Percentiles rank a stretch among this genome's conserved stretches.
Evolutionary conservation across 805 yeast genomes (phyloP).

Genomic region (Kodamaea leandrae): DNA sequence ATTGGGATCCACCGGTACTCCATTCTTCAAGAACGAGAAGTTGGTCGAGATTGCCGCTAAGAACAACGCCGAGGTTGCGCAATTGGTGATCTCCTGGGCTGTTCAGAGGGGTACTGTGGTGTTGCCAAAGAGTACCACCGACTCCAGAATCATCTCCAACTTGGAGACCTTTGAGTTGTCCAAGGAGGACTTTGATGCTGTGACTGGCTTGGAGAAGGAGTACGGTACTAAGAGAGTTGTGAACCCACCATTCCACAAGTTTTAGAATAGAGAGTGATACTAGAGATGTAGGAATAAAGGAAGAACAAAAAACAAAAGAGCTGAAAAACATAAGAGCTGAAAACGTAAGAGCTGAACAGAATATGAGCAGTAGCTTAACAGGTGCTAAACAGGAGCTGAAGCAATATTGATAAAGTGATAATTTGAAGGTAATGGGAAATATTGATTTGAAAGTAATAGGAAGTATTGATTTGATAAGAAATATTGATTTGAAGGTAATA

Average conservation of each 20-base stretch:
- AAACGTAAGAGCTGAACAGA: too few relatives aligned
- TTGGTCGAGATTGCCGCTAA: slow-evolving; percentile 45
- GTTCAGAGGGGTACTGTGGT: slow-evolving; percentile 54
- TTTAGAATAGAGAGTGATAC: slow-evolving; percentile 10
- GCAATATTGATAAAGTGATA: too few relatives aligned
- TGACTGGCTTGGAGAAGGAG: slow-evolving; percentile 30
- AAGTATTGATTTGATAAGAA: too few relatives aligned
- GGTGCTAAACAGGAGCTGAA: too few relatives aligned
- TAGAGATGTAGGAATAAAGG: not conserved
- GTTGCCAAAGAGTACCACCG: slow-evolving; percentile 37
- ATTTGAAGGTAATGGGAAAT: too few relatives aligned
- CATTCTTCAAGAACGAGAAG: slow-evolving; percentile 45
- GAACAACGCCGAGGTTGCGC: slow-evolving; percentile 45
- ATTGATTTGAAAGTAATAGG: too few relatives aligned
- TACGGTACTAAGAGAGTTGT: slow-evolving; percentile 33
- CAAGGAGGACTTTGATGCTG: slow-evolving; percentile 35
- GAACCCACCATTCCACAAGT: slow-evolving; percentile 23
- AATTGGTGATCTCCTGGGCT: slow-evolving; percentile 58
- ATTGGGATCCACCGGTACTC: slow-evolving; percentile 59
- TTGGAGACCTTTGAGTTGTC: slow-evolving; percentile 34
- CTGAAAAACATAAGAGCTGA: too few relatives aligned
- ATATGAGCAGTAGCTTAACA: too few relatives aligned
- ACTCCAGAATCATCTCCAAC: slow-evolving; percentile 36
- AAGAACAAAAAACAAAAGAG: too few relatives aligned
- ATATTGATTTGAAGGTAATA: too few relatives aligned